Conservation (phyloP, 108 stramenopile genomes). For the Bacterosira constricta region DNA sequence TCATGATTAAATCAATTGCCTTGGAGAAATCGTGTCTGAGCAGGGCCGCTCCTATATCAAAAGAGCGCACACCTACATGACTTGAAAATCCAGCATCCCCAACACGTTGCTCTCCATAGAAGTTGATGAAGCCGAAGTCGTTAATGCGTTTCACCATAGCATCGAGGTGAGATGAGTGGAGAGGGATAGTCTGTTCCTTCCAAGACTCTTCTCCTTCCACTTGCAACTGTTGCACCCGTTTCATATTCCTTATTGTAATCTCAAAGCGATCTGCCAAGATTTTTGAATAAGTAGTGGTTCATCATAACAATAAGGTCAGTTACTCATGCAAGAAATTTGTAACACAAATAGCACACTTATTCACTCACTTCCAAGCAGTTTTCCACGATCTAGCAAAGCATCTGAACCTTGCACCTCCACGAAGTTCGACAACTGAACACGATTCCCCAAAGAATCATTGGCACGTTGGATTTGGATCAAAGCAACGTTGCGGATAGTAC, state of each 20-base stretch:
- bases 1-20: constrained; percentile 80
- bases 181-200: constrained; percentile 49
- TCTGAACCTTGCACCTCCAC: constrained; percentile 19
- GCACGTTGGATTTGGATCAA: constrained; percentile 25
- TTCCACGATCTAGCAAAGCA: constrained; percentile 57
- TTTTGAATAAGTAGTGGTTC: not conserved
- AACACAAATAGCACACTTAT: too few relatives aligned
- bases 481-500: constrained; percentile 62
- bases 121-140: constrained; percentile 82
- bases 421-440: constrained; percentile 29
- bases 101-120: constrained; percentile 87
- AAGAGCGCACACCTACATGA: constrained; percentile 73
- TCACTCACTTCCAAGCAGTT: constrained; percentile 59
- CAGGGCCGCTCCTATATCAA: constrained; percentile 84
- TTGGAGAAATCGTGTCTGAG: constrained; percentile 56
- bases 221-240: constrained; percentile 41
- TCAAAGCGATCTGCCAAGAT: constrained; percentile 57
- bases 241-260: constrained; percentile 60
- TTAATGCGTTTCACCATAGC: constrained; percentile 58
- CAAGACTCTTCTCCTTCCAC: not conserved
- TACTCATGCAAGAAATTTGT: too few relatives aligned
- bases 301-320: too few relatives aligned
- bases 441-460: constrained; percentile 30
- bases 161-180: constrained; percentile 53
- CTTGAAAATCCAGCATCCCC: constrained; percentile 62